Evolutionary conservation across 805 yeast species (phyloP).

Genomic region (Pichia exigua): DNA sequence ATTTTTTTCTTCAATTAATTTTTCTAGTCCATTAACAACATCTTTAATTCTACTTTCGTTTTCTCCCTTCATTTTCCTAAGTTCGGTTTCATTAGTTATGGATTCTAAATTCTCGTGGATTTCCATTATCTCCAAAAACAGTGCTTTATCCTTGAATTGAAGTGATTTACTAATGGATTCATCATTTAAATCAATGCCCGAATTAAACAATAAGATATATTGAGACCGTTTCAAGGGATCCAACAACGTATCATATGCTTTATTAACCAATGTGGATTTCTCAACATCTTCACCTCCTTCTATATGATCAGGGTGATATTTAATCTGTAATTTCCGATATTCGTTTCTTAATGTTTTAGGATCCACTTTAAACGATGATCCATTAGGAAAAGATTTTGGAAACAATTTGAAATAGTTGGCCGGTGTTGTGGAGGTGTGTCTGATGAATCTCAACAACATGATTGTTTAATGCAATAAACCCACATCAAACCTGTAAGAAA

Average conservation of each 20-base stretch:
- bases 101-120: constrained; percentile 77
- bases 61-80: constrained; percentile 41
- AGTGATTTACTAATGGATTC: constrained; percentile 45
- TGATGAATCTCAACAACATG: neutral
- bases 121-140: constrained; percentile 72
- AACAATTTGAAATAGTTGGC: constrained; percentile 52
- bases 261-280: constrained; percentile 52
- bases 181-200: constrained; percentile 46
- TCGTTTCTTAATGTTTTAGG: constrained; percentile 56
- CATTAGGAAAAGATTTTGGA: constrained; percentile 64
- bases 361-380: constrained; percentile 48
- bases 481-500: too few relatives aligned
- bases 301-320: constrained; percentile 70
- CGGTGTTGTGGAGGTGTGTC: neutral
- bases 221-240: constrained; percentile 68
- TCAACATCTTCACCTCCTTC: constrained; percentile 11
- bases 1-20: constrained; percentile 39
- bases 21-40: constrained; percentile 37
- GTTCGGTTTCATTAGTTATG: constrained; percentile 51
- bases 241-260: constrained; percentile 65
- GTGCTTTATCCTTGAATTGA: constrained; percentile 36
- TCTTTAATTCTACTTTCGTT: constrained; percentile 49
- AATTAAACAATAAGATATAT: constrained; percentile 38
- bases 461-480: too few relatives aligned
- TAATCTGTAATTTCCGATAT: constrained; percentile 63